Conservation (phyloP, 805 yeast species). For the Candida corydali region DNA sequence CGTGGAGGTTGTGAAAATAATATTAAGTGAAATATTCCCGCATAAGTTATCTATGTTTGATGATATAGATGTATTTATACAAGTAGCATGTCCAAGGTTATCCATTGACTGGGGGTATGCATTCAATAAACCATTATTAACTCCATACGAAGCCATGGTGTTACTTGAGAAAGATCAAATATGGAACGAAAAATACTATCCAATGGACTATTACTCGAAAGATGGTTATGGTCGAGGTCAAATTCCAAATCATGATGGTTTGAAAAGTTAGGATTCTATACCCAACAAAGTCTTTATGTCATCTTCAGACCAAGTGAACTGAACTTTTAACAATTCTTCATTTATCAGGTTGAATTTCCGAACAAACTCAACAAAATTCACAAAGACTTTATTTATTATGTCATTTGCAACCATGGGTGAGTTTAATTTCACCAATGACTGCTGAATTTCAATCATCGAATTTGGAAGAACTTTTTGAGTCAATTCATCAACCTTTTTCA, state of each 20-base stretch:
- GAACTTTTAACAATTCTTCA: conserved; percentile 28
- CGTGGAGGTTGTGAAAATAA: conserved; percentile 69
- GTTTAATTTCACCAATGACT: conserved; percentile 49
- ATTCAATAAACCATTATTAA: conserved; percentile 81
- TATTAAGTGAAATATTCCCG: conserved; percentile 91
- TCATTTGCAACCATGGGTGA: conserved; percentile 61
- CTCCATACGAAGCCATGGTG: conserved; percentile 96
- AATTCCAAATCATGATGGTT: conserved; percentile 45
- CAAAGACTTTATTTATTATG: conserved; percentile 47
- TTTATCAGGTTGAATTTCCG: conserved; percentile 34
- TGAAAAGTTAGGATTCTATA: conserved; percentile 32
- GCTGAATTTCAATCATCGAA: conserved; percentile 59
- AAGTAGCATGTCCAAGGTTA: conserved; percentile 94
- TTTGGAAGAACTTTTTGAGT: conserved; percentile 53
- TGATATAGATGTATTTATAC: conserved; percentile 91
- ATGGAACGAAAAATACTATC: conserved; percentile 68
- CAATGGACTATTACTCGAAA: conserved; percentile 91
- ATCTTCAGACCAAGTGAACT: conserved; percentile 49
- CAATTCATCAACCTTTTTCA: conserved; percentile 40
- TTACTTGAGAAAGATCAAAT: conserved; percentile 67
- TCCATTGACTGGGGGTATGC: conserved; percentile 99
- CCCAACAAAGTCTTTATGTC: conserved; percentile 74
- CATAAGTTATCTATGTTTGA: conserved; percentile 87
- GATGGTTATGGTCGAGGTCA: conserved; percentile 92
- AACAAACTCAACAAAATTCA: conserved; percentile 47